Percentiles rank a stretch among this genome's conserved stretches.
Evolutionary conservation across 169 alveolate genomes (phyloP).

Genomic region (Plasmodium ovale): DNA sequence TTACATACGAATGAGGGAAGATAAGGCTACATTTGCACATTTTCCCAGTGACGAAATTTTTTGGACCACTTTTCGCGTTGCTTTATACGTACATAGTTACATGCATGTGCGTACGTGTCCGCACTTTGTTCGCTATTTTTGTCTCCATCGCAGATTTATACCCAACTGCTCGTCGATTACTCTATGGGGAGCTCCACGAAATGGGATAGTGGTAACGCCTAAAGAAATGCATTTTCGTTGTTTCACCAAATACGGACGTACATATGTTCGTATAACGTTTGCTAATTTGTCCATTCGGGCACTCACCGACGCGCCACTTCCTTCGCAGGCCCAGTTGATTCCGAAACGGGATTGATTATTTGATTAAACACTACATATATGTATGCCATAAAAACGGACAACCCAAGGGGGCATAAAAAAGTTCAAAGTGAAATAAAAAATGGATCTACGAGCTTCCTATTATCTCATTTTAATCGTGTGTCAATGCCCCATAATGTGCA

Average conservation of each 20-base stretch:
- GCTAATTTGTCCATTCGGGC: neutral
- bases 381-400: no score
- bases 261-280: neutral
- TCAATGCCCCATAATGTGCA: no score
- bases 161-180: slow-evolving; percentile 6
- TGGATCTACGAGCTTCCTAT: no score
- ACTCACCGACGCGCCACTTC: neutral
- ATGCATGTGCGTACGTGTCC: neutral
- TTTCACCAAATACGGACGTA: neutral
- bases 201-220: slow-evolving; percentile 11
- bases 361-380: neutral
- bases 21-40: slow-evolving; percentile 1
- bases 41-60: neutral
- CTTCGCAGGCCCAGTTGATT: slow-evolving; percentile 49
- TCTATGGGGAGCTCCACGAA: neutral
- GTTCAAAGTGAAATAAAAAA: no score
- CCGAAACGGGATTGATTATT: slow-evolving; percentile 18
- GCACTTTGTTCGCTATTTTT: neutral
- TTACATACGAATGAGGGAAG: neutral
- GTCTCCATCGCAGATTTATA: slow-evolving; percentile 11
- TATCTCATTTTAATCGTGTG: no score
- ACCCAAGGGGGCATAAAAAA: no score
- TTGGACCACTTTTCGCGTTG: neutral
- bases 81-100: neutral
- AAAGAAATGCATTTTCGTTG: neutral